These are phyloP conservation scores for Ustanciosporium gigantosporum DNA, from an alignment of 1,284 basidiomycete species.

Conservation along the genomic window DNA sequence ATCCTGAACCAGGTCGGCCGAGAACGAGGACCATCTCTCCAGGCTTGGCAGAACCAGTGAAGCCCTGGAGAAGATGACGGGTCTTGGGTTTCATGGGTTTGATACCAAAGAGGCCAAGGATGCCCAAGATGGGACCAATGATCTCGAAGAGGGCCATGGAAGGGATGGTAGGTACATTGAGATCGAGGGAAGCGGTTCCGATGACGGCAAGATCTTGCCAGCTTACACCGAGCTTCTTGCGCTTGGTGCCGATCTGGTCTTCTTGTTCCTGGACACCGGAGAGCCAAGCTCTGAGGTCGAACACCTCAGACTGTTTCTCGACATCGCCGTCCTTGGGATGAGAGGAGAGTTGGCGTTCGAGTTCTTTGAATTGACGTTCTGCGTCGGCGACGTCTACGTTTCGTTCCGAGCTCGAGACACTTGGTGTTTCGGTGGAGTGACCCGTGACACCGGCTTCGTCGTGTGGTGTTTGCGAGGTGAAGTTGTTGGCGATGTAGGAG, in stretches of 20 bases:
- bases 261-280: slow-evolving; percentile 20
- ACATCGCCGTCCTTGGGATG: slow-evolving; percentile 14
- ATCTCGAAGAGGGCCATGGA: slow-evolving; percentile 43
- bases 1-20: slow-evolving; percentile 79
- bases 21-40: slow-evolving; percentile 66
- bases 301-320: slow-evolving; percentile 16
- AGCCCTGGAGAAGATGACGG: slow-evolving; percentile 28
- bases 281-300: slow-evolving; percentile 31
- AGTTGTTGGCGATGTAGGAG: slow-evolving; percentile 21
- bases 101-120: slow-evolving; percentile 33
- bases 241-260: slow-evolving; percentile 23
- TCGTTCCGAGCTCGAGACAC: slow-evolving; percentile 5
- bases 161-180: slow-evolving; percentile 41
- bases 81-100: slow-evolving; percentile 31
- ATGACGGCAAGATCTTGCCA: slow-evolving; percentile 35
- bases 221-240: slow-evolving; percentile 45
- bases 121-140: slow-evolving; percentile 37
- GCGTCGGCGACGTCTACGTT: slow-evolving; percentile 33
- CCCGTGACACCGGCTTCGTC: slow-evolving; percentile 6
- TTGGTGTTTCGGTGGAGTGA: slow-evolving; percentile 9
- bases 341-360: slow-evolving; percentile 24
- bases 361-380: slow-evolving; percentile 21
- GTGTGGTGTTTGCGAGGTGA: background rate
- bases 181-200: slow-evolving; percentile 26
- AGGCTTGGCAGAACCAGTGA: slow-evolving; percentile 43